Evolutionary conservation across 495 filamentous ascomycete species (phyloP), one percentile per base, ranked within the genome.

Genomic region (Chaetomium cochliodes): DNA sequence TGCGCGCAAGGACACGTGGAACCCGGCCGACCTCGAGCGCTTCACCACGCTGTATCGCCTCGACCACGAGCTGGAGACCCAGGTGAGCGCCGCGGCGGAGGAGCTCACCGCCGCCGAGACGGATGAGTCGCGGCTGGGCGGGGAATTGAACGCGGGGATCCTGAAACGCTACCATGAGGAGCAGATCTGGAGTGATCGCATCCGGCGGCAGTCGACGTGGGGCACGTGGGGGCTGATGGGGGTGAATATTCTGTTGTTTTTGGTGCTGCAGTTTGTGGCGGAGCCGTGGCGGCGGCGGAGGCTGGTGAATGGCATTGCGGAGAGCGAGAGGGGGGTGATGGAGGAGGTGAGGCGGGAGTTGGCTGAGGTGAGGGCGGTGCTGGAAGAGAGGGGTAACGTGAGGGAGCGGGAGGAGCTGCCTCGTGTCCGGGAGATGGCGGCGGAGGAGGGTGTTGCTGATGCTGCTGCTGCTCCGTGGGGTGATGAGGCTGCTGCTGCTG

Each of bases 101-200:
- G 84, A 82, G 18, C 78, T 97, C 54, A 82, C 86, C n/a, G 79
- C 81, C 44, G 86, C 90, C 0, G 94, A 98, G 76, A 80, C 84
- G 47, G 85, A 88, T 39, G 86, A 92, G 15, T 89, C 94, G 77
- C 87, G 91, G 53, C 85, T 92, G 2, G 83, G 87, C 28, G 82
- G 86, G 9, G 84, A 86, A 70, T 78, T 98, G 54, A 91, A 87
- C 72, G 85, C 87, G 46, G 85, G 84, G 42, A 97, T 98, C 63
- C 80, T 97, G 39, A 87, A 87, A 33, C 87, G 94, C 30, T 98
- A 98, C 78, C 94, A 98, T 77, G 94, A 98, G 77, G 94, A 98
- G 77, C 94, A 98, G 81, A 96, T 98, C 53, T 98, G 94, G 94
- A 93, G 90, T 69, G 94, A 98, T 72, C 94, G 96, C 72, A 98